A percentile compares a stretch with the other conserved stretches of the same genome.
These are phyloP conservation scores for Candida sanyaensis DNA, from an alignment of 1,139 yeast genomes.

Conservation along the genomic window DNA sequence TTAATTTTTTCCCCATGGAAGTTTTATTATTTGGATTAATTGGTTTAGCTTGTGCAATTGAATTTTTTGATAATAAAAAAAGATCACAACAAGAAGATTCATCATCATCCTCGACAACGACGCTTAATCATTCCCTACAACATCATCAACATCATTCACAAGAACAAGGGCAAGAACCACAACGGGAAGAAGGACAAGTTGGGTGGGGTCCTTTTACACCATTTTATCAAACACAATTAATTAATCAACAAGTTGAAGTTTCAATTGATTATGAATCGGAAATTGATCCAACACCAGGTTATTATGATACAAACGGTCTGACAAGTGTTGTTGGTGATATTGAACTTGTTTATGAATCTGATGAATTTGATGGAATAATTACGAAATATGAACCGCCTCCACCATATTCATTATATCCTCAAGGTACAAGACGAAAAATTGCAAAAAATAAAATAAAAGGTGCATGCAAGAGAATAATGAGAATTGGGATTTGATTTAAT, in stretches of 20 bases:
- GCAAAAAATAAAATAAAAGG: neutral
- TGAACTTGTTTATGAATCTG: neutral
- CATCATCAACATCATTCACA: too few relatives aligned
- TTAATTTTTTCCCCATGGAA: slow-evolving; percentile 1
- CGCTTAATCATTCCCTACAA: neutral
- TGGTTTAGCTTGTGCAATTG: neutral
- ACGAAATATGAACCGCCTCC: slow-evolving; percentile 1
- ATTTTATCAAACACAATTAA: too few relatives aligned
- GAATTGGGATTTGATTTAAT: neutral
- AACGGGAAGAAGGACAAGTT: neutral
- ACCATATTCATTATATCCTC: slow-evolving; percentile 1
- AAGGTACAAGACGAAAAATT: neutral
- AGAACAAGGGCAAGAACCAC: neutral
- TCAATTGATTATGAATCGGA: neutral
- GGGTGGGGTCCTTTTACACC: too few relatives aligned
- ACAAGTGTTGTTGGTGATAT: neutral
- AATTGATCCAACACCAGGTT: neutral
- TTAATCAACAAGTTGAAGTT: too few relatives aligned
- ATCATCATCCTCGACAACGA: neutral
- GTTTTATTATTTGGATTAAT: neutral
- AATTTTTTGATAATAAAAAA: neutral
- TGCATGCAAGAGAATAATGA: neutral
- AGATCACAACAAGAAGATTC: neutral
- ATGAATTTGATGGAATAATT: neutral
- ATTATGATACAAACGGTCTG: neutral